Base-by-base conservation (phyloP, 2,329 filamentous ascomycete species). In the Geoglossum cookeanum region DNA sequence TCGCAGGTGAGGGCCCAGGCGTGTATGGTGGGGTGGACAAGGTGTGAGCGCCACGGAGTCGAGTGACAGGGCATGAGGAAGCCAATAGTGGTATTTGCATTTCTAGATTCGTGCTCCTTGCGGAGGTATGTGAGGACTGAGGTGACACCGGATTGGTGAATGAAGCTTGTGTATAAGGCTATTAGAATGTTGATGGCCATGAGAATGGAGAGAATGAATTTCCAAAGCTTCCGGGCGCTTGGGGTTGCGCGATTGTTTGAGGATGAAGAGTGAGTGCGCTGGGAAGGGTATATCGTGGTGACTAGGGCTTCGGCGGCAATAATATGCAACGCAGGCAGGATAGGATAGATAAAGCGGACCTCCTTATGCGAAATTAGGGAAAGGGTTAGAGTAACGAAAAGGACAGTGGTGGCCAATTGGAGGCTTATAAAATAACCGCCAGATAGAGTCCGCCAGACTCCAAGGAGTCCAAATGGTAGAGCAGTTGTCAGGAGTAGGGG, bases 1-100 rank as follows among this genome's bases (percentile, higher is more conserved):
- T 96, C 90, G 69, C 92, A 98, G 4, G 85, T 85, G 15, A 97
- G 74, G 0, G 90, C 91, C 75, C 90, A 90, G 3, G 88, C 89
- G 58, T 79, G 72, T 56, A 96, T 80, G 33, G 74, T 72, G 0
- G 87, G 79, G 65, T 92, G 79, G 60, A 94, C 75, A 44, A 97
- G 77, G 65, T 94, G 86, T 15, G 85, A 89, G 64, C 90, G 85
- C 91, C 92, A 97, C 1, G 92, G 91, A 0, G 91, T 97, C 62
- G 85, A 87, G 74, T 98, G 92, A 71, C 92, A 98, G 8, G 92
- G 92, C 78, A 90, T 94, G 29, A 98, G 77, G 71, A 97, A 96
- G 22, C 85, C 84, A 37, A 83, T 73, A 2, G 77, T 77, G 32
- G 77, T 76, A 55, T 22, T 56, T 73, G 67, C 47, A 58, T 70